A percentile compares a stretch with the other conserved stretches of the same genome.
phyloP scores from a whole-genome alignment of 225 moss, liverwort and hornwort genomes.

The Asterella californica region DNA sequence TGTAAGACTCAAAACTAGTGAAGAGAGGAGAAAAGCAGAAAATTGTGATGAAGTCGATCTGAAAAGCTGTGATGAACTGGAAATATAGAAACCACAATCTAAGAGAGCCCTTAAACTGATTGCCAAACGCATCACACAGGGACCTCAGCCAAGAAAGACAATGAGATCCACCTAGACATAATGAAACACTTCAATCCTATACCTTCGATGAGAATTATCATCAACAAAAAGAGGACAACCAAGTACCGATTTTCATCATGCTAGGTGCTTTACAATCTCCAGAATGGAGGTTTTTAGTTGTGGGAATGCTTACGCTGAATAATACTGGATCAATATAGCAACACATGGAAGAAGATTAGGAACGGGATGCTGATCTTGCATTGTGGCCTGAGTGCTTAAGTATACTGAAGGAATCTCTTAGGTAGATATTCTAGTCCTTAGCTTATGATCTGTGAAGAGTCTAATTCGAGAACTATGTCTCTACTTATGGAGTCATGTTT shows the following conservation, averaged over 20 bases:
- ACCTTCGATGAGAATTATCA: not conserved
- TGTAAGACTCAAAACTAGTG: not conserved
- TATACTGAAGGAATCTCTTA: no score
- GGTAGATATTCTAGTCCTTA: no score
- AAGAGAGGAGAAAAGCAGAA: not conserved
- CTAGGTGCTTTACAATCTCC: conserved; percentile 5
- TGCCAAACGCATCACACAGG: not conserved
- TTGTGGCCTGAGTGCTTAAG: no score
- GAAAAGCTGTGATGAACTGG: not conserved
- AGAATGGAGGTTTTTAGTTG: no score
- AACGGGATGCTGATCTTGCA: no score
- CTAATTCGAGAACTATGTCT: no score
- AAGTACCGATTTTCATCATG: conserved; percentile 13
- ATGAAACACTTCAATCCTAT: conserved; percentile 12
- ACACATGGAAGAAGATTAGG: no score
- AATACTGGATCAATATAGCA: no score
- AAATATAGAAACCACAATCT: not conserved
- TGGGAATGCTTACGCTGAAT: no score
- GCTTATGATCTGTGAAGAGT: no score
- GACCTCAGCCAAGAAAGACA: not conserved
- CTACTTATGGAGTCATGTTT: no score
- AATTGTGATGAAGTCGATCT: not conserved
- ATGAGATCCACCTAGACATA: not conserved
- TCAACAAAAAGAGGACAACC: conserved; percentile 5
- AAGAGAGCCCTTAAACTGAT: conserved; percentile 6